Evolutionary conservation across 305 asterid species (phyloP).

Genomic region (Fraxinus paxiana): DNA sequence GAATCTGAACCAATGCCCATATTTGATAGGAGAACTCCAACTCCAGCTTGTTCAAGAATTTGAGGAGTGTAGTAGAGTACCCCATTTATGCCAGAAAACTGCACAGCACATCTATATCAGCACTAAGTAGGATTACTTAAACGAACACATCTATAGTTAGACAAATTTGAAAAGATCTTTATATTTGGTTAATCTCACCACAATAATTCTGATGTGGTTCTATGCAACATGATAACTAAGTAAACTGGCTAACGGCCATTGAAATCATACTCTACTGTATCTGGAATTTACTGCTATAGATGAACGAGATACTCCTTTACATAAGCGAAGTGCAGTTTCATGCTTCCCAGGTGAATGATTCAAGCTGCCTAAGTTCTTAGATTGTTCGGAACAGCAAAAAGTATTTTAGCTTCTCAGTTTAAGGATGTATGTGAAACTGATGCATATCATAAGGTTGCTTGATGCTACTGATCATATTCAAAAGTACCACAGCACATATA

Average conservation of each 20-base stretch:
- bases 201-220: background rate
- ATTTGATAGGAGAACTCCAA: slow-evolving; percentile 68
- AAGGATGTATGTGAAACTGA: background rate
- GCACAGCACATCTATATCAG: slow-evolving; percentile 2
- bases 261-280: background rate
- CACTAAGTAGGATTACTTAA: background rate
- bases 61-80: slow-evolving; percentile 96
- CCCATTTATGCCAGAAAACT: slow-evolving; percentile 95
- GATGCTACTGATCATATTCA: background rate
- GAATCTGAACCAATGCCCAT: slow-evolving; percentile 76
- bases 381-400: background rate
- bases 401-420: background rate
- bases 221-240: background rate
- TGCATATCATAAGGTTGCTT: background rate
- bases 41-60: slow-evolving; percentile 97
- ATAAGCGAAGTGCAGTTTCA: background rate
- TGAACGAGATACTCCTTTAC: background rate
- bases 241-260: background rate
- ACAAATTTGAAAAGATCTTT: background rate
- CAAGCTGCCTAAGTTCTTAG: background rate
- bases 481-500: background rate
- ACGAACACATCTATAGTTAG: background rate
- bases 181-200: background rate
- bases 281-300: background rate
- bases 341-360: background rate